A percentile compares a stretch with the other conserved stretches of the same genome.
These are phyloP conservation scores for Alternaria rosae DNA, from an alignment of 2,329 filamentous ascomycete species.

Conservation along the genomic window DNA sequence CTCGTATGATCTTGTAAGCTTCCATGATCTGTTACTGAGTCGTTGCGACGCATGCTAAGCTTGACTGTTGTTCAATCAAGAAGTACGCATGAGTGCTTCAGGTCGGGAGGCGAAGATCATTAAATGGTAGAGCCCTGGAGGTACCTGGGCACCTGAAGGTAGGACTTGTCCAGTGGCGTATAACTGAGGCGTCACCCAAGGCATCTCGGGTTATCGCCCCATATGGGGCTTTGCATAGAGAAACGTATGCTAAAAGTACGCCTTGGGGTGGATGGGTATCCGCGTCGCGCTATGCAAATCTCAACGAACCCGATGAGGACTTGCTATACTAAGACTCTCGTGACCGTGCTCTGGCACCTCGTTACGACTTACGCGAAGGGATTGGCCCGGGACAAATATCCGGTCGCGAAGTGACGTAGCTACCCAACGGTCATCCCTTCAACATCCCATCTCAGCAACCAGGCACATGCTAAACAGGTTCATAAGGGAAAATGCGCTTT, in stretches of 20 bases:
- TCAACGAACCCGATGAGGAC: not conserved
- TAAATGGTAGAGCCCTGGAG: not conserved
- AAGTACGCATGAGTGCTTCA: not conserved
- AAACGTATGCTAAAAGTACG: not conserved
- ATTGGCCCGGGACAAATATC: not conserved
- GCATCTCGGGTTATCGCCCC: not conserved
- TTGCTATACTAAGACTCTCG: not conserved
- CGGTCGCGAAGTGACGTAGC: slow-evolving; percentile 9
- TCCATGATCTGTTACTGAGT: slow-evolving; percentile 21
- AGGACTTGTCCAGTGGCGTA: not conserved
- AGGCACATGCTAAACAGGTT: not conserved
- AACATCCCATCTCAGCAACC: not conserved
- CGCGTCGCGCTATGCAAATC: not conserved
- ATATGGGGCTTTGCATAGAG: not conserved
- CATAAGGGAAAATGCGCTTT: not conserved
- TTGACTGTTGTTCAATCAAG: not conserved
- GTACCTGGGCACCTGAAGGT: not conserved
- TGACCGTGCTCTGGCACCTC: not conserved
- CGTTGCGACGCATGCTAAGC: slow-evolving; percentile 17
- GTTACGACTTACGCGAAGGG: slow-evolving; percentile 18
- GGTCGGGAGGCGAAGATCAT: not conserved
- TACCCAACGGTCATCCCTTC: not conserved
- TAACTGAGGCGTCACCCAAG: not conserved
- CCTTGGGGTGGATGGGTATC: not conserved
- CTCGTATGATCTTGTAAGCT: not conserved